Evolutionary conservation across 1,139 yeast species (phyloP).

Genomic region (Scheffersomyces illinoinensis): DNA sequence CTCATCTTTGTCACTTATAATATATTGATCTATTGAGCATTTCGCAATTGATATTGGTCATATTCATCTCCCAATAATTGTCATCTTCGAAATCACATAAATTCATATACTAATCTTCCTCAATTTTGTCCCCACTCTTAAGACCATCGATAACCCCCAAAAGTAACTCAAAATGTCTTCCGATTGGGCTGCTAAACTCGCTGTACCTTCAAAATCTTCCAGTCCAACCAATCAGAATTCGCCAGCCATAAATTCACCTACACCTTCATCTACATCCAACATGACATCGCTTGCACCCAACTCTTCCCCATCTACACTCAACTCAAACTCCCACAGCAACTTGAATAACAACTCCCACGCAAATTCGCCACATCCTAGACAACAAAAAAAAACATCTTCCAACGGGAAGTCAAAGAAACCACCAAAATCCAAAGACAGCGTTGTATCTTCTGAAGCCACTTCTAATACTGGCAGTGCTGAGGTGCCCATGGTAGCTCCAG

Average conservation of each 20-base stretch:
- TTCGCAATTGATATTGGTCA: not conserved
- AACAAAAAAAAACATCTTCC: not conserved
- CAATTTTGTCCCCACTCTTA: too few relatives aligned
- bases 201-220: constrained; percentile 3
- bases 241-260: not conserved
- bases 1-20: not conserved
- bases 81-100: not conserved
- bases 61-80: not conserved
- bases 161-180: constrained; percentile 9
- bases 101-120: not conserved
- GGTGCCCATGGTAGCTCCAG: not conserved
- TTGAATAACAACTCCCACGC: constrained; percentile 1
- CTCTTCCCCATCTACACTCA: constrained; percentile 2
- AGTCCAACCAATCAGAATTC: not conserved
- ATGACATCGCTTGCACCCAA: constrained; percentile 1
- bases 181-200: constrained; percentile 18
- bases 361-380: constrained; percentile 2
- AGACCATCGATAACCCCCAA: not conserved
- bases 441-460: not conserved
- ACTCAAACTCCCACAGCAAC: constrained; percentile 1
- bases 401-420: not conserved
- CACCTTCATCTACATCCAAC: constrained; percentile 2
- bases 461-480: not conserved
- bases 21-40: not conserved
- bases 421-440: not conserved